Percentiles rank a stretch among this genome's conserved stretches.
phyloP scores from a whole-genome alignment of 495 filamentous ascomycete genomes.

The Parathielavia hyrcaniae region DNA sequence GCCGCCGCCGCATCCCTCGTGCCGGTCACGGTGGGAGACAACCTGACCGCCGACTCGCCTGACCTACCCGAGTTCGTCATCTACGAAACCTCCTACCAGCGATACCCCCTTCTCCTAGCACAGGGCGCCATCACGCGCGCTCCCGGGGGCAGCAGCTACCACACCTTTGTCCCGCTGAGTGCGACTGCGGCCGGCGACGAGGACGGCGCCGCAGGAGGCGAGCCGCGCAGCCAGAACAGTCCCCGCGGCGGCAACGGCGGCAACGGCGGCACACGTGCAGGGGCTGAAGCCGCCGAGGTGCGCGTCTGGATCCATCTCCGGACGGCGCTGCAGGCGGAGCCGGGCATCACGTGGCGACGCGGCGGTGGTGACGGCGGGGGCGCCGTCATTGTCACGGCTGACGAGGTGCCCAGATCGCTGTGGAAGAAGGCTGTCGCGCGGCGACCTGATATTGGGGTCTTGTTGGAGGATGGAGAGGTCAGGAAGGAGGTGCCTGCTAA shows the following conservation, averaged over 20 bases:
- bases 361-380: slow-evolving; percentile 32
- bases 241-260: background rate
- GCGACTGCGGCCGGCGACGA: slow-evolving; percentile 12
- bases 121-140: slow-evolving; percentile 30
- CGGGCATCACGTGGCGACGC: slow-evolving; percentile 28
- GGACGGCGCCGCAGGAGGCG: slow-evolving; percentile 14
- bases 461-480: slow-evolving; percentile 35
- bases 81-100: slow-evolving; percentile 38
- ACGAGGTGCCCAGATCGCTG: slow-evolving; percentile 31
- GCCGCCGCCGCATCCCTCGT: slow-evolving; percentile 20
- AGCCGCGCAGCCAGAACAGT: slow-evolving; percentile 11
- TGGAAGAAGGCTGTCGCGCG: slow-evolving; percentile 37
- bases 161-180: slow-evolving; percentile 29
- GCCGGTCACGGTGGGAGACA: slow-evolving; percentile 27
- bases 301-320: slow-evolving; percentile 35
- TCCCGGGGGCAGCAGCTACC: slow-evolving; percentile 28
- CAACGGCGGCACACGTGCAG: no score
- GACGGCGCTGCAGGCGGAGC: slow-evolving; percentile 27
- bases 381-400: slow-evolving; percentile 27
- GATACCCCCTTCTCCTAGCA: slow-evolving; percentile 32
- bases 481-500: slow-evolving; percentile 42
- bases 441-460: slow-evolving; percentile 31
- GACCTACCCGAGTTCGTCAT: slow-evolving; percentile 35
- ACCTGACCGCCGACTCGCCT: slow-evolving; percentile 23
- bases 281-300: slow-evolving; percentile 28